Percentiles rank a stretch among this genome's conserved stretches.
These are phyloP conservation scores for Punica granatum DNA, from an alignment of 345 rosid genomes.

Conservation along the genomic window DNA sequence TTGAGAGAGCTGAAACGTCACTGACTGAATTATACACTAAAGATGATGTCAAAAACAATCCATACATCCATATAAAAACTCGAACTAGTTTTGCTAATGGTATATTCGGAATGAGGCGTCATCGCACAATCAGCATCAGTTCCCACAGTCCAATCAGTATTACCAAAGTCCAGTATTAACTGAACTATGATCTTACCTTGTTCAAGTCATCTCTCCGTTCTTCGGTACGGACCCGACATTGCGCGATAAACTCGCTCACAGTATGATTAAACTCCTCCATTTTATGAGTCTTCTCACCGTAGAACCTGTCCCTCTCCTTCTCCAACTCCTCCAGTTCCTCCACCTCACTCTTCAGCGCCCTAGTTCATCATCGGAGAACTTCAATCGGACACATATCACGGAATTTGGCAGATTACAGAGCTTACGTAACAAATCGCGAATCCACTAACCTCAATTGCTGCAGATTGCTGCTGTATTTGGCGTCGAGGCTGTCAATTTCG, in stretches of 20 bases:
- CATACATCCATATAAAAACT: background rate
- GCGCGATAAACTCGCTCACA: constrained; percentile 27
- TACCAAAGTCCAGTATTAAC: background rate
- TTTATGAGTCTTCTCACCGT: constrained; percentile 30
- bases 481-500: constrained; percentile 31
- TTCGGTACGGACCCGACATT: constrained; percentile 24
- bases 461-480: constrained; percentile 21
- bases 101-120: background rate
- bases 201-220: constrained; percentile 23
- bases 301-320: constrained; percentile 46
- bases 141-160: background rate
- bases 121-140: background rate
- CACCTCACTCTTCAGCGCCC: constrained; percentile 46
- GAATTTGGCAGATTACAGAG: background rate
- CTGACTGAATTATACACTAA: background rate
- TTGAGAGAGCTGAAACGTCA: background rate
- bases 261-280: constrained; percentile 41
- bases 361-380: constrained; percentile 9
- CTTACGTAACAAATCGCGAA: background rate
- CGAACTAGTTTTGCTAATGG: background rate
- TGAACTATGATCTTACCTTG: background rate
- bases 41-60: background rate
- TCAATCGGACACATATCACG: background rate
- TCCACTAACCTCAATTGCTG: constrained; percentile 31
- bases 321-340: constrained; percentile 47